These are phyloP conservation scores for Jatropha podagrica DNA, from an alignment of 441 rosid genomes.

Conservation along the genomic window DNA sequence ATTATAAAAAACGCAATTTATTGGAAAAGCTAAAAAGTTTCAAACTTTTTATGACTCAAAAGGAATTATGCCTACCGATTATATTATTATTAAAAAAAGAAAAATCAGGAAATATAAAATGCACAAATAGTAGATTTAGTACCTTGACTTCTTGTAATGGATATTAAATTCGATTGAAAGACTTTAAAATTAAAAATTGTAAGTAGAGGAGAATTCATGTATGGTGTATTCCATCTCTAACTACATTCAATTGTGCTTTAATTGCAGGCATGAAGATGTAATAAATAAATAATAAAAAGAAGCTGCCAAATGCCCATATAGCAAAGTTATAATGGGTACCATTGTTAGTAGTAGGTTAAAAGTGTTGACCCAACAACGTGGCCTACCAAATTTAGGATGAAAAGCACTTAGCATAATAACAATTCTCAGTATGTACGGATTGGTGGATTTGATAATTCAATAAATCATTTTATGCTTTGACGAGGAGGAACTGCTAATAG, in stretches of 20 bases:
- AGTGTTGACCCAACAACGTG: background rate
- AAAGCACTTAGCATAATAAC: conserved; percentile 3
- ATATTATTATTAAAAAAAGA: no score
- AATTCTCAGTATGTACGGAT: background rate
- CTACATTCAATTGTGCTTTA: background rate
- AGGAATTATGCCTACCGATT: no score
- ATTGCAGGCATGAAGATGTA: background rate
- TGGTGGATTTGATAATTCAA: conserved; percentile 5
- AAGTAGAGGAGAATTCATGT: no score
- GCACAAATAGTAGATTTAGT: no score
- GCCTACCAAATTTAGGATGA: conserved; percentile 9
- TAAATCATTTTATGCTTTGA: background rate
- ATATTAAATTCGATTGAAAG: no score
- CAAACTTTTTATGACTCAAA: no score
- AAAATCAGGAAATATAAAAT: no score
- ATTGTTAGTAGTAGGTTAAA: conserved; percentile 14
- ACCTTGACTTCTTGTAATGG: no score
- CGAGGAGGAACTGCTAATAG: background rate
- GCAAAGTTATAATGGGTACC: background rate
- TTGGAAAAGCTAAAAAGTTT: no score
- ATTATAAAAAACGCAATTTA: no score
- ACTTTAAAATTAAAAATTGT: no score
- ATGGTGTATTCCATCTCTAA: background rate
- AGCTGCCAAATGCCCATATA: background rate
- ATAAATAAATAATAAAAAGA: background rate